These are phyloP conservation scores for Komagataea norvegica DNA, from an alignment of 1,139 yeast genomes.

Conservation along the genomic window DNA sequence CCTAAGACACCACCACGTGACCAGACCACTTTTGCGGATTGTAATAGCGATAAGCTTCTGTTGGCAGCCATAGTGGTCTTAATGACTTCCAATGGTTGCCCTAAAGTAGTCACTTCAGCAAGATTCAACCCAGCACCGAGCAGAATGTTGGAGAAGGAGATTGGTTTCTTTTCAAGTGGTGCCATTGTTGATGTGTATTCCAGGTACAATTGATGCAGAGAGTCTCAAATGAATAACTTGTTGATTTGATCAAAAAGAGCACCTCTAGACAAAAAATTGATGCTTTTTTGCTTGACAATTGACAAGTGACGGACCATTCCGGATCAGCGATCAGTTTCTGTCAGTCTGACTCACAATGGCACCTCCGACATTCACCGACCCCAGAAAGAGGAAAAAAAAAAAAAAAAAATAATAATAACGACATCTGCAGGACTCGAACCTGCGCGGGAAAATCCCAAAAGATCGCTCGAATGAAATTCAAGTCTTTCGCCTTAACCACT, in stretches of 20 bases:
- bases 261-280: not conserved
- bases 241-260: not conserved
- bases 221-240: not conserved
- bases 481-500: slow-evolving; percentile 32
- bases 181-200: slow-evolving; percentile 1
- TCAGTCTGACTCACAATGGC: too few relatives aligned
- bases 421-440: slow-evolving; percentile 46
- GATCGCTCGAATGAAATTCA: slow-evolving; percentile 25
- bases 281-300: too few relatives aligned
- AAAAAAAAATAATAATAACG: slow-evolving; percentile 26
- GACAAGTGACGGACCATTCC: too few relatives aligned
- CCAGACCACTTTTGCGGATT: slow-evolving; percentile 76
- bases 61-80: slow-evolving; percentile 99
- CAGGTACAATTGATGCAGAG: not conserved
- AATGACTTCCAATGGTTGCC: slow-evolving; percentile 93
- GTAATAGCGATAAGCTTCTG: slow-evolving; percentile 61
- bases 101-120: slow-evolving; percentile 90
- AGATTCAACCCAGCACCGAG: slow-evolving; percentile 91
- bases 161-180: slow-evolving; percentile 72
- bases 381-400: too few relatives aligned
- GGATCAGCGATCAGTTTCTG: too few relatives aligned
- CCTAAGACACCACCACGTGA: slow-evolving; percentile 89
- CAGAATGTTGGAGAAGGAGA: slow-evolving; percentile 82
- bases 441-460: slow-evolving; percentile 39
- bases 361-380: too few relatives aligned